Evolutionary conservation across 2,329 filamentous ascomycete species (phyloP), one percentile per base, ranked within the genome.

Genomic region (Tolypocladium capitatum): DNA sequence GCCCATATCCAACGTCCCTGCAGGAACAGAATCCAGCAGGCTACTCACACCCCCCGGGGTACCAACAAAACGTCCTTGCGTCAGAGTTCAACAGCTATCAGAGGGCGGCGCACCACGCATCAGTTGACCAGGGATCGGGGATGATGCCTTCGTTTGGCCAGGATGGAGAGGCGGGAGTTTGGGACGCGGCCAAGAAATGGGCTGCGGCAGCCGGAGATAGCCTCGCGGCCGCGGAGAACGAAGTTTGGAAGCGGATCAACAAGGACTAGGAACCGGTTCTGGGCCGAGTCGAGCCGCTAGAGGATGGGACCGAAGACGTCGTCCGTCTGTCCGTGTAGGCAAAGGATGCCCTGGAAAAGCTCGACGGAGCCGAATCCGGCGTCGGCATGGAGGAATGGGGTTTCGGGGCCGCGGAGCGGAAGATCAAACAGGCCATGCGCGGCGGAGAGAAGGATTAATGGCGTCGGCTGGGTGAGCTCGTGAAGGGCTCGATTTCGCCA

Each of bases 231-330:
- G 77, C 76, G 14, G 79, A 83, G 66, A 68, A 66, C 45, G 76
- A 81, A 61, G 72, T 83, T 24, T 83, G 79, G 79, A 74, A 72
- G 63, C 73, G 71, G 58, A 77, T 82, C 58, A 81, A 78, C 63
- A 79, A 77, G 63, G 68, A 74, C 43, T 74, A 68, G 45, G 18
- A 27, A 16, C 31, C 10, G 9, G 10, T 27, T 20, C 30, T 33
- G 35, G 11, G 36, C n/a, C 45, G 21, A 42, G 36, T 28, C 20
- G 20, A 46, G 27, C 27, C 36, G 10, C n/a, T 20, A 21, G n/a
- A 20, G 27, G 16, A 9, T 8, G 14, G 9, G 4, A 9, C 13
- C 9, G 11, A 30, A 30, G 38, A 18, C 24, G 16, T 18, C 18
- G 16, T 8, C 10, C 11, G 35, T 42, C 38, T 42, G 10, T 7